Evolutionary conservation across 1,284 basidiomycete genomes (phyloP), one percentile per base, ranked within the genome.

Genomic region (Irpex lacteus): DNA sequence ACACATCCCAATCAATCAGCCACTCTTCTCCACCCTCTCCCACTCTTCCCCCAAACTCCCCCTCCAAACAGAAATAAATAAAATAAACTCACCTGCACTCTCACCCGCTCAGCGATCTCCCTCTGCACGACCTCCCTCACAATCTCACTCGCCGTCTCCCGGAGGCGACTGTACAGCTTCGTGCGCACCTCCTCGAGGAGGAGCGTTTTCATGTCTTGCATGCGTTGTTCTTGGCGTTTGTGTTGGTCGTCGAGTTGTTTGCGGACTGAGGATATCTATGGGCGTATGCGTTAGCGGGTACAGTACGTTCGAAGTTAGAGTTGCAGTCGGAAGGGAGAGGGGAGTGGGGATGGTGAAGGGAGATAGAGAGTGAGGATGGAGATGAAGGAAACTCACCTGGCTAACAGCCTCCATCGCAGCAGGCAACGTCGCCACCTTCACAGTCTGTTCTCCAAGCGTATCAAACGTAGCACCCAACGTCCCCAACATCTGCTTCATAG

Each of bases 331-430:
- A 26, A 26, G 4, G 26, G 26, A 3, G 2, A 3, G 26, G 4
- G 3, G 2, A 26, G 26, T 26, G 26, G 4, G 2, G 26, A 26
- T 26, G 26, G 4, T 26, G 26, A 26, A 26, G 2, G 3, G 21
- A 3, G 21, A 21, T 21, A 38, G 11, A 34, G 44, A 13, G 8
- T 37, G 52, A 32, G 49, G 19, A 3, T 15, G 4, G 6, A 13
- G 21, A 53, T 8, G 18, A 2, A n/a, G 8, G 52, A 50, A 56
- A 40, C 38, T 15, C 7, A 40, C 82, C 71, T 84, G 78, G 38
- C 80, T 74, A 0, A 75, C 69, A 0, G 79, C 77, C 60, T 81
- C 79, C 40, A 83, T 76, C 11, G 80, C 78, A 5, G 82, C 77
- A 6, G 75, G 78, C 21, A 83, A 65, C n/a, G 73, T 71, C 0